Conservation (phyloP, 495 filamentous ascomycete species). For the Xeromyces bisporus region DNA sequence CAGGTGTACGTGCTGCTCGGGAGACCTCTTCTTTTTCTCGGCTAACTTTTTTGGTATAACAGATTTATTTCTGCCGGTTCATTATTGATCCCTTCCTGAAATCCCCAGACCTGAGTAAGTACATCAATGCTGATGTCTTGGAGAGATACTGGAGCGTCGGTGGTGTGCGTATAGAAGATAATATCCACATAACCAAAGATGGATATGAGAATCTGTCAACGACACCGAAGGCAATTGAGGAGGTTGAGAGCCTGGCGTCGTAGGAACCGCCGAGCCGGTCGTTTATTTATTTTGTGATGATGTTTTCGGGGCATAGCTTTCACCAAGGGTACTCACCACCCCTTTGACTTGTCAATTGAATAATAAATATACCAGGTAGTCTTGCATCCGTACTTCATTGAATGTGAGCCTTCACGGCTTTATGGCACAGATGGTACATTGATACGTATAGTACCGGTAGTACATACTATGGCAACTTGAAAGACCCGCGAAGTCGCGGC, state of each 20-base stretch:
- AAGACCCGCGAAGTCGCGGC: too few species aligned
- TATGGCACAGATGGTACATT: too few species aligned
- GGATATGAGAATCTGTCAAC: conserved; percentile 71
- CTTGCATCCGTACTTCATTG: too few species aligned
- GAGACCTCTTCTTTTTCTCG: not conserved
- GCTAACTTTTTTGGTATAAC: conserved; percentile 5
- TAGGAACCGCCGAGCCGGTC: too few species aligned
- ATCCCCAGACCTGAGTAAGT: conserved; percentile 48
- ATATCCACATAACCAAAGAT: conserved; percentile 60
- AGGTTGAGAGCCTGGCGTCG: conserved; percentile 40
- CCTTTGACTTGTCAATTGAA: too few species aligned
- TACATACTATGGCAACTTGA: too few species aligned
- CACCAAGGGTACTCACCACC: too few species aligned
- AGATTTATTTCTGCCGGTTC: conserved; percentile 87
- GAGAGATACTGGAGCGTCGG: conserved; percentile 81
- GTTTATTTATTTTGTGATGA: too few species aligned
- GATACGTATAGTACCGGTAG: too few species aligned
- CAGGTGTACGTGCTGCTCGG: conserved; percentile 40
- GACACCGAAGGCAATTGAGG: conserved; percentile 51
- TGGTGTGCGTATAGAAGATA: conserved; percentile 61
- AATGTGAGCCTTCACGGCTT: too few species aligned
- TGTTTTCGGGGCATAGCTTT: too few species aligned
- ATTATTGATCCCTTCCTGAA: conserved; percentile 73
- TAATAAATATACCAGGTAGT: too few species aligned
- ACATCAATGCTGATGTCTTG: conserved; percentile 56